Evolutionary conservation across 1,139 yeast genomes (phyloP).

Genomic region (Kodamaea plutei): DNA sequence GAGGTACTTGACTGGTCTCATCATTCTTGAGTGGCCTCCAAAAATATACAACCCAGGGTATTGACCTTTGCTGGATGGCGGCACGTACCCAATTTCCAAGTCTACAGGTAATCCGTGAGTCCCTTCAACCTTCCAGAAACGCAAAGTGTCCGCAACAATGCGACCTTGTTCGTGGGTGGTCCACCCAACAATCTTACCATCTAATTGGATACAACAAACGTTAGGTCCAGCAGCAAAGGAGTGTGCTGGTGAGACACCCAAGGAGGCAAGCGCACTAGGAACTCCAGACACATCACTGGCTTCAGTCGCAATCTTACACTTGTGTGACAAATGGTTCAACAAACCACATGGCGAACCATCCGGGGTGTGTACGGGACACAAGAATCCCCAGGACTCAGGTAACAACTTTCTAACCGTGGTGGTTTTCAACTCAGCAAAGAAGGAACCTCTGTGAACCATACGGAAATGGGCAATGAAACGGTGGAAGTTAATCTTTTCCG

Average conservation of each 20-base stretch:
- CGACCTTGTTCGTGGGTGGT: constrained; percentile 85
- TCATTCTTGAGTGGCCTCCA: constrained; percentile 92
- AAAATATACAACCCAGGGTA: constrained; percentile 92
- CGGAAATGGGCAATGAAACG: constrained; percentile 96
- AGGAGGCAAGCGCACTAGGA: constrained; percentile 59
- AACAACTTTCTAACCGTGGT: constrained; percentile 94
- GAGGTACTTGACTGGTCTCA: constrained; percentile 89
- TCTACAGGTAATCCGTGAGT: constrained; percentile 71
- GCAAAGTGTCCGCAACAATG: constrained; percentile 80
- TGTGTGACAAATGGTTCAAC: constrained; percentile 92
- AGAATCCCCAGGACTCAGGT: constrained; percentile 98
- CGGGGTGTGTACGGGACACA: constrained; percentile 99
- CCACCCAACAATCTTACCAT: constrained; percentile 94
- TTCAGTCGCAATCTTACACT: constrained; percentile 80
- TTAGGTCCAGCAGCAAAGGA: constrained; percentile 84
- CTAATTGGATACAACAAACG: constrained; percentile 84
- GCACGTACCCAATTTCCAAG: constrained; percentile 91
- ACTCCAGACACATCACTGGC: constrained; percentile 72
- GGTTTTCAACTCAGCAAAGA: constrained; percentile 96
- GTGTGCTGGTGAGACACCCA: constrained; percentile 82
- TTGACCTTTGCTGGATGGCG: constrained; percentile 92
- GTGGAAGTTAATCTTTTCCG: constrained; percentile 95
- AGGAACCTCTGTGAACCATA: constrained; percentile 99
- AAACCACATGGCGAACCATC: constrained; percentile 99
- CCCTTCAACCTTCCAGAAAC: constrained; percentile 92